phyloP scores from a whole-genome alignment of 208 protist species.

The Sergeia podlipaevii region DNA sequence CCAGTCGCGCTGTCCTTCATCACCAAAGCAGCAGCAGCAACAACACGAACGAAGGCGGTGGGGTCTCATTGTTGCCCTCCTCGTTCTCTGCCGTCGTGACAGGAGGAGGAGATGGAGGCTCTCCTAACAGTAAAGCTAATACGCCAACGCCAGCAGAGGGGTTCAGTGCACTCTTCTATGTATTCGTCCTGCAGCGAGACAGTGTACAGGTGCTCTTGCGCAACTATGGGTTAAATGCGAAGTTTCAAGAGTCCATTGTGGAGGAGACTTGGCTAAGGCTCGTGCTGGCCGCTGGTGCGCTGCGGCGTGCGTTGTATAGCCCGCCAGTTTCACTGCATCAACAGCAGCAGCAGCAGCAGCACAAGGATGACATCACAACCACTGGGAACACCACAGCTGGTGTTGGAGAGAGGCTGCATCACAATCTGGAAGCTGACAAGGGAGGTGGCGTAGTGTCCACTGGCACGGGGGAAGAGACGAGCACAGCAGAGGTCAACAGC shows the following conservation, averaged over 20 bases:
- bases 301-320: conserved; percentile 16
- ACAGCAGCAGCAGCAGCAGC: background rate
- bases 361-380: no score
- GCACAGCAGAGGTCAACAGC: no score
- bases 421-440: no score
- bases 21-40: background rate
- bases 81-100: conserved; percentile 6
- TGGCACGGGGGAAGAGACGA: no score
- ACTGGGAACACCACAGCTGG: no score
- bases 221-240: conserved; percentile 10
- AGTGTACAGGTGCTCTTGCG: conserved; percentile 11
- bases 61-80: background rate
- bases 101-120: no score
- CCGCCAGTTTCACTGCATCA: conserved; percentile 11
- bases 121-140: no score
- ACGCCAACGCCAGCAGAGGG: no score
- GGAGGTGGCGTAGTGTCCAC: no score
- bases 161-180: conserved; percentile 26
- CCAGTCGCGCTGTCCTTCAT: no score
- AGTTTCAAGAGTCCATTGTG: conserved; percentile 6
- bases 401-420: no score
- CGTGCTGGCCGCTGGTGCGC: conserved; percentile 16
- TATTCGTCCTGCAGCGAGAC: conserved; percentile 21
- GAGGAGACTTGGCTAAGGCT: conserved; percentile 40
- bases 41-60: background rate